phyloP scores from a whole-genome alignment of 441 rosid genomes.

The Viola pubescens region DNA sequence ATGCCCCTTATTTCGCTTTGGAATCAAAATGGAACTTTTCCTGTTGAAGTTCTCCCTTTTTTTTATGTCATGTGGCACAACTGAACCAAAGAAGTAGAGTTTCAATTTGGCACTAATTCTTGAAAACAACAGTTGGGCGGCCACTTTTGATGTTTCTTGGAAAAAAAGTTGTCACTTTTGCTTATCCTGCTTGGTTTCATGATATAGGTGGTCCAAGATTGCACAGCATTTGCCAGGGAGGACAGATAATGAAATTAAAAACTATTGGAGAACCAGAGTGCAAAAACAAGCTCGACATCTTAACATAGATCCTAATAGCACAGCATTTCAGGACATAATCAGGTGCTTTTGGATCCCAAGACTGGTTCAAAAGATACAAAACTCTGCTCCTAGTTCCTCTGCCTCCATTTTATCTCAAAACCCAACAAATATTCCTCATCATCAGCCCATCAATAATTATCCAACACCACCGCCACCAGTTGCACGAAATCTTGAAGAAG shows the following conservation, averaged over 20 bases:
- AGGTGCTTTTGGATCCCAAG: conserved; percentile 43
- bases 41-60: background rate
- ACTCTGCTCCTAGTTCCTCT: conserved; percentile 11
- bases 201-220: conserved; percentile 64
- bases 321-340: conserved; percentile 38
- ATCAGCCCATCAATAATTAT: background rate
- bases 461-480: background rate
- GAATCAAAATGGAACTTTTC: background rate
- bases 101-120: background rate
- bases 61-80: background rate
- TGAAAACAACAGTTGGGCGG: background rate
- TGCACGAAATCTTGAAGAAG: background rate
- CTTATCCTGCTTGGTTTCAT: background rate
- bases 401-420: conserved; percentile 3
- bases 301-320: conserved; percentile 45
- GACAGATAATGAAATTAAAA: conserved; percentile 70
- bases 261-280: conserved; percentile 81
- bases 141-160: background rate
- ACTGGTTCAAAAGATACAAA: conserved; percentile 35
- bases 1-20: background rate
- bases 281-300: conserved; percentile 58
- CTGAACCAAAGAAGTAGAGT: background rate
- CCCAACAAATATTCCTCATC: conserved; percentile 11
- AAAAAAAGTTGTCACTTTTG: background rate
- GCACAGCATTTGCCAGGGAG: conserved; percentile 68